Evolutionary conservation across 345 rosid species (phyloP), one percentile per base, ranked within the genome.

Genomic region (Aethionema arabicum): DNA sequence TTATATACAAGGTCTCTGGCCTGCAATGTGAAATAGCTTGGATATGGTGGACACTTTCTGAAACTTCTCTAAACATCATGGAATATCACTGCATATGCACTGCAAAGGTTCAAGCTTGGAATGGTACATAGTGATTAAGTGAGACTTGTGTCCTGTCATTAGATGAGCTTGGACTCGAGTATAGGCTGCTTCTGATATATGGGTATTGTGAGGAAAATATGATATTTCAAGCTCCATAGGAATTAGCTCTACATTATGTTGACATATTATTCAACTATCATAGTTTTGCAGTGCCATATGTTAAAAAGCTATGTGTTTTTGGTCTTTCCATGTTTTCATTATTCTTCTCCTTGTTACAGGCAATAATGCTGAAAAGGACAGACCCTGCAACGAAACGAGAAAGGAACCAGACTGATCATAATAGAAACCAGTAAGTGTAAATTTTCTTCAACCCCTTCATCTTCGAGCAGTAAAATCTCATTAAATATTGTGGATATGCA

Each of bases 281-380:
- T 21, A 21, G 27, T 21, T 21, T 21, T 21, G 1, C 27, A 21
- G 27, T 0, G 13, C 37, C 47, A 35, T 4, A 2, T 15, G 44
- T 46, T 31, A 69, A 2, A 0, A 53, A 44, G 56, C 31, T 60
- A 45, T 60, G 6, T 37, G 61, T 37, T 21, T 35, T 30, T 61
- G 36, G 68, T 69, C 8, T 32, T 46, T 47, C 61, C 32, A 61
- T 37, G 45, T 69, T 69, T 52, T 69, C 10, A 69, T 47, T 61
- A 11, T 39, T 61, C n/a, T 54, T 69, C 43, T 61, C 45, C 44
- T 61, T 41, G 45, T 54, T 61, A 15, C 67, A 68, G 73, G 56
- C 11, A 42, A 60, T 36, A 68, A 36, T 43, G 55, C 49, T 60
- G 48, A 52, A 44, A 59, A 43, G 5, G 59, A 36, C 53, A 37